Base-by-base conservation (phyloP, 441 rosid genomes). In the Arabidopsis hybrid region DNA sequence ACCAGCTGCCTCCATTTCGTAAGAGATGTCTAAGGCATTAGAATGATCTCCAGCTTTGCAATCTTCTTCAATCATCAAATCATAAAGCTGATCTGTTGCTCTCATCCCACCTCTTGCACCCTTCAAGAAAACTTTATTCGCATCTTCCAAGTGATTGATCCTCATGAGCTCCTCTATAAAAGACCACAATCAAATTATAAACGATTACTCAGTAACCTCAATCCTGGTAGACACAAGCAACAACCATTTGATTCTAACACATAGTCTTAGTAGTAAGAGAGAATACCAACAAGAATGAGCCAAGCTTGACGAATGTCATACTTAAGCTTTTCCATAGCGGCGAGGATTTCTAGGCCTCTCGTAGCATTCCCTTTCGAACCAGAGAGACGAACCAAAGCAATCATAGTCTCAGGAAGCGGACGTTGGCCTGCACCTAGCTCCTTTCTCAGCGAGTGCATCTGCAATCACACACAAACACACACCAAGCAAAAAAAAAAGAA, bases 1-100 rank as follows among this genome's bases (percentile, higher is more conserved):
- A 42, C 99, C 99, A 31, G 96, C 96, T 8, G 96, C 96, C 77
- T 95, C 99, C 99, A 95, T 95, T 79, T 91, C 97, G 46, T 92
- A 95, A 38, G 96, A 86, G 26, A 95, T 91, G n/a, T 95, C 97
- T 58, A 95, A 80, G 52, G 97, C 99, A 80, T 95, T 95, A 18
- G 99, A 92, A 80, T 95, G 99, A 76, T 95, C 99, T 49, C 97
- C 97, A 62, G 78, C 93, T 82, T 88, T 92, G 73, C 99, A 95
- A 46, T 92, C 97, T 81, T 91, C 97, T 65, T 80, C 88, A 78
- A 95, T 95, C 84, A 95, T 79, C 60, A 84, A 59, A 86, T 95
- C 99, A 75, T 92, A 95, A 8, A 95, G 84, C 80, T 85, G 83
- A 80, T 92, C 88, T 0, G 96, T 91, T 73, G 97, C 97, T 80